Evolutionary conservation across 257 asterid genomes (phyloP).

Genomic region (Leptodermis oblonga): DNA sequence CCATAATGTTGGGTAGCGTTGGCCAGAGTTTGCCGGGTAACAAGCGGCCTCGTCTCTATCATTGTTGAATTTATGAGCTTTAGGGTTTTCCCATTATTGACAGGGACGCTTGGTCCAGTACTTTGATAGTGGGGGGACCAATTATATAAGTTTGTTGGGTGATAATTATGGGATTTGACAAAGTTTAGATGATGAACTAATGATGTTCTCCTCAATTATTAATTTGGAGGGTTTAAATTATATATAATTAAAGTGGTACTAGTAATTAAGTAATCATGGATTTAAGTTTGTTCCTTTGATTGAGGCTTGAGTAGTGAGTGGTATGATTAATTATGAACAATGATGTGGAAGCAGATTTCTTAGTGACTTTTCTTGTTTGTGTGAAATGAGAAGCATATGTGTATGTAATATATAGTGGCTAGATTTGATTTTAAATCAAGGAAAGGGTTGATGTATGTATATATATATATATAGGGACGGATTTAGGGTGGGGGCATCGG

Average conservation of each 20-base stretch:
- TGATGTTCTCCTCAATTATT: background rate
- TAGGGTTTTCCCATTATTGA: too few species aligned
- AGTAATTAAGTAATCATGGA: background rate
- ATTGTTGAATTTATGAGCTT: background rate
- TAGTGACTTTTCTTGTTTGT: background rate
- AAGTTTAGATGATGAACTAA: background rate
- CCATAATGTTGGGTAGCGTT: constrained; percentile 45
- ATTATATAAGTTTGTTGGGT: too few species aligned
- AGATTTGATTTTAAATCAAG: background rate
- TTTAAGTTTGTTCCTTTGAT: background rate
- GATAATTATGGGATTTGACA: background rate
- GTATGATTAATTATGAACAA: too few species aligned
- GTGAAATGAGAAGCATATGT: background rate
- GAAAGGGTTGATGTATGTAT: background rate
- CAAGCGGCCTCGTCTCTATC: constrained; percentile 79
- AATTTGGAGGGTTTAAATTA: background rate
- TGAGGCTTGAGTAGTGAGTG: too few species aligned
- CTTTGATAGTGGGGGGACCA: too few species aligned
- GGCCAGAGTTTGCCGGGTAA: constrained; percentile 55
- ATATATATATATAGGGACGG: too few species aligned
- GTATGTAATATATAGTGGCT: background rate
- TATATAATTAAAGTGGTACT: background rate
- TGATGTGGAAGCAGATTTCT: too few species aligned
- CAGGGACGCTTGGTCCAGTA: too few species aligned
- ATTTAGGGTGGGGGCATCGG: too few species aligned